Percentiles rank a stretch among this genome's conserved stretches.
Conservation (phyloP, 2,329 filamentous ascomycete species). For the Monilinia aucupariae region DNA sequence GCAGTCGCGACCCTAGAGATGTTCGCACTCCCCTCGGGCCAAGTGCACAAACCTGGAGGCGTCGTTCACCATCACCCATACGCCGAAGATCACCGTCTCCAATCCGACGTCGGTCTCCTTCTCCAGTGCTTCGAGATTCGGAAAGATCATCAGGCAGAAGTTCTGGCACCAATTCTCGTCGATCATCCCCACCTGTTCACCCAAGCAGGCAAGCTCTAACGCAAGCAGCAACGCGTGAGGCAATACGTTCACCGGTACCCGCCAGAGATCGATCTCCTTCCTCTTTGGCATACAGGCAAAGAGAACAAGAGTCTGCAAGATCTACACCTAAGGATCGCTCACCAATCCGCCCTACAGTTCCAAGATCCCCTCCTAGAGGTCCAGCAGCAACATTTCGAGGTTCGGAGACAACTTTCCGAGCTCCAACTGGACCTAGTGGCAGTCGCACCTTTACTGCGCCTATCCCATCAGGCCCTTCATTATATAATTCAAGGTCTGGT, state of each 20-base stretch:
- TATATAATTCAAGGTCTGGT: constrained; percentile 23
- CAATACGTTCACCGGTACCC: constrained; percentile 29
- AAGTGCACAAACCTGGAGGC: constrained; percentile 46
- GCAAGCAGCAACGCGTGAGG: constrained; percentile 34
- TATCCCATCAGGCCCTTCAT: constrained; percentile 16
- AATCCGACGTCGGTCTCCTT: constrained; percentile 42
- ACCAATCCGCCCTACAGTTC: constrained; percentile 26
- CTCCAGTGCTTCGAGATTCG: constrained; percentile 43
- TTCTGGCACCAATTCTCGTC: constrained; percentile 54
- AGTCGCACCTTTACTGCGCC: constrained; percentile 32
- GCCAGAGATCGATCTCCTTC: constrained; percentile 28
- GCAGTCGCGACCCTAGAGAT: constrained; percentile 48
- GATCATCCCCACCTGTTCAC: constrained; percentile 55
- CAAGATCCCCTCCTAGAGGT: constrained; percentile 34
- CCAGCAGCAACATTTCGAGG: constrained; percentile 33
- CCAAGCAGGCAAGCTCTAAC: constrained; percentile 46
- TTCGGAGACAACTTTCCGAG: constrained; percentile 32
- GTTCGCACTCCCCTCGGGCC: constrained; percentile 40
- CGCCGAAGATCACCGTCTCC: constrained; percentile 27
- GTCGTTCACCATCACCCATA: constrained; percentile 49
- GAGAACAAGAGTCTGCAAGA: constrained; percentile 30
- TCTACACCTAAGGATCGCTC: constrained; percentile 33
- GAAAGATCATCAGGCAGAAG: constrained; percentile 47
- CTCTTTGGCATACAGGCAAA: constrained; percentile 28
- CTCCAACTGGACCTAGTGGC: constrained; percentile 34